phyloP scores from a whole-genome alignment of 805 yeast genomes.

The Metschnikowia bowlesiae region DNA sequence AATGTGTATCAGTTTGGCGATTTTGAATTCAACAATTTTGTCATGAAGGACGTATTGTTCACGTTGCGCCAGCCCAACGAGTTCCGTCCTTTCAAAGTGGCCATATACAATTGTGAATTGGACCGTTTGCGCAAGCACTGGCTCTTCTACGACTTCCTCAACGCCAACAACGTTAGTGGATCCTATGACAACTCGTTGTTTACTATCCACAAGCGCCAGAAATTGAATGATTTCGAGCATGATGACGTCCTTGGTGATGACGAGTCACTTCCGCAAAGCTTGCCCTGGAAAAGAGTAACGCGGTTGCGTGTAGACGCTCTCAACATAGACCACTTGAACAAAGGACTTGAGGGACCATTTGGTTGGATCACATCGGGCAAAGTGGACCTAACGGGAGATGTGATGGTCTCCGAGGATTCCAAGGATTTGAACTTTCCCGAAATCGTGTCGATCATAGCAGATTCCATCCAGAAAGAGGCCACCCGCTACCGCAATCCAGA shows the following conservation, averaged over 20 bases:
- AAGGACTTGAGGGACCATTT: conserved; percentile 90
- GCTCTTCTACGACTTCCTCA: conserved; percentile 82
- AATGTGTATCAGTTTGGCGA: conserved; percentile 80
- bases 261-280: conserved; percentile 5
- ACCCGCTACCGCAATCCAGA: conserved; percentile 37
- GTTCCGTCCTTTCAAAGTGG: conserved; percentile 79
- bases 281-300: conserved; percentile 59
- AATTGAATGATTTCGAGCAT: conserved; percentile 44
- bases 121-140: conserved; percentile 84
- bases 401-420: conserved; percentile 68
- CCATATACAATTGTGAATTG: conserved; percentile 81
- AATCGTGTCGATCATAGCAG: conserved; percentile 45
- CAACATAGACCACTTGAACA: conserved; percentile 81
- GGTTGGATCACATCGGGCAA: conserved; percentile 95
- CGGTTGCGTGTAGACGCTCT: conserved; percentile 81
- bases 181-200: conserved; percentile 90
- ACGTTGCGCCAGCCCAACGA: conserved; percentile 76
- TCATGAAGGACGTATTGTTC: conserved; percentile 79
- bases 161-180: conserved; percentile 83
- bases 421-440: conserved; percentile 46
- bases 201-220: conserved; percentile 79
- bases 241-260: conserved; percentile 13
- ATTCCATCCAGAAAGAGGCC: conserved; percentile 47
- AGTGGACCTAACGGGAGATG: conserved; percentile 91
- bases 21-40: conserved; percentile 81